Evolutionary conservation across 2,329 filamentous ascomycete species (phyloP).

Genomic region (Xylariomycetidae sp.): DNA sequence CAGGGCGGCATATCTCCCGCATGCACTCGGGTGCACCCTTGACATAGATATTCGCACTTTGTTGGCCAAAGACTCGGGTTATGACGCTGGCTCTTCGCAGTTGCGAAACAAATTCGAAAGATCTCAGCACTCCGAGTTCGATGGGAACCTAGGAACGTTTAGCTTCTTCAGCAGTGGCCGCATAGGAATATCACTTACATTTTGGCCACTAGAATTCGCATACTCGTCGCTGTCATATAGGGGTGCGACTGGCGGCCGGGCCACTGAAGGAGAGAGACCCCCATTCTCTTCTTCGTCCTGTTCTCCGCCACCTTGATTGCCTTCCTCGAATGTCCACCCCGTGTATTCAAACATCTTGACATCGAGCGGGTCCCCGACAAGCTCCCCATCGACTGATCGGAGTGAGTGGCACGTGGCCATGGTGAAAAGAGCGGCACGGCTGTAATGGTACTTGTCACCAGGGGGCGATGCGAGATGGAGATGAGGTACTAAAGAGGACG

Average conservation of each 20-base stretch:
- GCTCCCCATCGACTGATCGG: slow-evolving; percentile 76
- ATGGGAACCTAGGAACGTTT: slow-evolving; percentile 43
- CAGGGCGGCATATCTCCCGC: slow-evolving; percentile 81
- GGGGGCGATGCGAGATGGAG: slow-evolving; percentile 22
- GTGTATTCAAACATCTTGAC: slow-evolving; percentile 99
- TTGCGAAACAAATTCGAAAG: slow-evolving; percentile 93
- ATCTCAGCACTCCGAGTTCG: slow-evolving; percentile 84
- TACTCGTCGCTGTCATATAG: slow-evolving; percentile 39
- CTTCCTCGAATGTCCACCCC: slow-evolving; percentile 86
- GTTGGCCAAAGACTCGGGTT: slow-evolving; percentile 79
- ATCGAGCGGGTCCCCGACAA: slow-evolving; percentile 90
- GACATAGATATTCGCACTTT: slow-evolving; percentile 81
- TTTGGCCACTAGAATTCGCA: slow-evolving; percentile 20
- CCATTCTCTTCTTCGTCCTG: slow-evolving; percentile 68
- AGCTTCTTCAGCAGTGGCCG: slow-evolving; percentile 11
- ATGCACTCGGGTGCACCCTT: slow-evolving; percentile 97
- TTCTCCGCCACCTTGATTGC: slow-evolving; percentile 59
- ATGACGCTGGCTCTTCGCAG: slow-evolving; percentile 88
- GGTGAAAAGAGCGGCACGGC: slow-evolving; percentile 69
- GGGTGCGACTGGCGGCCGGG: slow-evolving; percentile 64
- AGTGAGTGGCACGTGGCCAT: slow-evolving; percentile 98
- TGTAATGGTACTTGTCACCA: slow-evolving; percentile 27
- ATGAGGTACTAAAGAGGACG: slow-evolving; percentile 50
- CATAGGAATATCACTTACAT: slow-evolving; percentile 14
- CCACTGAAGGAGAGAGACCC: slow-evolving; percentile 79